Conservation (phyloP, 768 basidiomycete genomes). For the Xerocomus brunneocitrinus region DNA sequence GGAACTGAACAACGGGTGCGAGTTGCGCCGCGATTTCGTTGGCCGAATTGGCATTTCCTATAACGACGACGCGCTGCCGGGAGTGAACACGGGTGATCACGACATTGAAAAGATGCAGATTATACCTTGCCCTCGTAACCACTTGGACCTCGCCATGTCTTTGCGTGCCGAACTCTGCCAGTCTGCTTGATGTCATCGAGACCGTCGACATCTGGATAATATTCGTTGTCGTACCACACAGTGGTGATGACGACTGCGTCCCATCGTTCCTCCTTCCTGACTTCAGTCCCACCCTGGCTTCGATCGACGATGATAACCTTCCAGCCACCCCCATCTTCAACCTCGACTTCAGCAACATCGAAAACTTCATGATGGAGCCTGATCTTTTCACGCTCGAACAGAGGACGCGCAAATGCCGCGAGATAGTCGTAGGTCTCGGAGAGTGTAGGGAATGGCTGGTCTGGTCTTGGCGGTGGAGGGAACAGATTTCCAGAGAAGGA, state of each 20-base stretch:
- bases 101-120: background rate
- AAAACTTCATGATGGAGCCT: constrained; percentile 40
- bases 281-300: constrained; percentile 20
- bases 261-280: constrained; percentile 37
- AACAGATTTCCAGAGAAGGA: constrained; percentile 30
- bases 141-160: constrained; percentile 38
- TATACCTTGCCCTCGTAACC: constrained; percentile 34
- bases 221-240: constrained; percentile 43
- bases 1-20: constrained; percentile 32
- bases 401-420: constrained; percentile 22
- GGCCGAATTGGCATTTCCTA: constrained; percentile 50
- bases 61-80: constrained; percentile 40
- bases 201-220: constrained; percentile 43
- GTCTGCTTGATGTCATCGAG: constrained; percentile 33
- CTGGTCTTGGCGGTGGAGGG: constrained; percentile 17
- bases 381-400: constrained; percentile 30
- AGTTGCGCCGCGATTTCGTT: constrained; percentile 52
- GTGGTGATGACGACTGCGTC: constrained; percentile 46
- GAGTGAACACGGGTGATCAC: background rate
- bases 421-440: constrained; percentile 28
- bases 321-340: constrained; percentile 33
- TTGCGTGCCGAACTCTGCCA: constrained; percentile 41
- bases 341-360: constrained; percentile 33
- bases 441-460: constrained; percentile 30
- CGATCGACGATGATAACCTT: constrained; percentile 36